phyloP scores from a whole-genome alignment of 768 basidiomycete genomes.

The Krasilnikovozyma curviuscula region DNA sequence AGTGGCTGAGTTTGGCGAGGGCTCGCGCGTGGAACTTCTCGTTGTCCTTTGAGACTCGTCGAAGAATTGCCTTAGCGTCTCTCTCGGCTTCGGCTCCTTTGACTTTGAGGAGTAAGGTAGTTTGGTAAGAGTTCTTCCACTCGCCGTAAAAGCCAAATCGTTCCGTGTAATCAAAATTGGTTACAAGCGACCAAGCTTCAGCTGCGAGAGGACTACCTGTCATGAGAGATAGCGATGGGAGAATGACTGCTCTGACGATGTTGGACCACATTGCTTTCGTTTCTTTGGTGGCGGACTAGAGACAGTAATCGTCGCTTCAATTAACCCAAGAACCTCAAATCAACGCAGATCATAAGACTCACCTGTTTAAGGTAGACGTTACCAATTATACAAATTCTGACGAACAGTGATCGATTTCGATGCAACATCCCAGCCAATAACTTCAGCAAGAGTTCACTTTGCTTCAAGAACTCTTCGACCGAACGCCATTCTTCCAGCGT shows the following conservation, averaged over 20 bases:
- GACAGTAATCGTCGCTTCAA: too few species aligned
- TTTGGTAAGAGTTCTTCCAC: slow-evolving; percentile 41
- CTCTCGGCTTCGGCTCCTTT: slow-evolving; percentile 65
- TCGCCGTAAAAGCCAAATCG: slow-evolving; percentile 91
- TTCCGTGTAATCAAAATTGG: slow-evolving; percentile 51
- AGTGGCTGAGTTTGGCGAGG: slow-evolving; percentile 81
- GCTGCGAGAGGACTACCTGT: slow-evolving; percentile 70
- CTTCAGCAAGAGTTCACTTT: slow-evolving; percentile 58
- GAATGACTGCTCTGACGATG: slow-evolving; percentile 54
- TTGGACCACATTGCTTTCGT: too few species aligned
- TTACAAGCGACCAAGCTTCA: slow-evolving; percentile 80
- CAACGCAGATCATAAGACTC: slow-evolving; percentile 5
- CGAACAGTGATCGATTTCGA: slow-evolving; percentile 55
- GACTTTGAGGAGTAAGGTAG: slow-evolving; percentile 25
- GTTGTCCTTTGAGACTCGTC: slow-evolving; percentile 49
- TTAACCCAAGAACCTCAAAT: too few species aligned
- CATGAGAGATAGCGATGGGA: slow-evolving; percentile 72
- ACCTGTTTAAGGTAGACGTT: slow-evolving; percentile 25
- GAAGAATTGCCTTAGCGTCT: slow-evolving; percentile 72
- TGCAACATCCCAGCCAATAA: slow-evolving; percentile 66
- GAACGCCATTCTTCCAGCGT: slow-evolving; percentile 45
- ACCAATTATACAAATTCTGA: slow-evolving; percentile 62
- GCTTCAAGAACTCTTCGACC: slow-evolving; percentile 49
- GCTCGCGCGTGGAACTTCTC: slow-evolving; percentile 66
- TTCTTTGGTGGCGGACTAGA: too few species aligned